Evolutionary conservation across 2,329 filamentous ascomycete genomes (phyloP), one percentile per base, ranked within the genome.

Genomic region (Beauveria rudraprayagi): DNA sequence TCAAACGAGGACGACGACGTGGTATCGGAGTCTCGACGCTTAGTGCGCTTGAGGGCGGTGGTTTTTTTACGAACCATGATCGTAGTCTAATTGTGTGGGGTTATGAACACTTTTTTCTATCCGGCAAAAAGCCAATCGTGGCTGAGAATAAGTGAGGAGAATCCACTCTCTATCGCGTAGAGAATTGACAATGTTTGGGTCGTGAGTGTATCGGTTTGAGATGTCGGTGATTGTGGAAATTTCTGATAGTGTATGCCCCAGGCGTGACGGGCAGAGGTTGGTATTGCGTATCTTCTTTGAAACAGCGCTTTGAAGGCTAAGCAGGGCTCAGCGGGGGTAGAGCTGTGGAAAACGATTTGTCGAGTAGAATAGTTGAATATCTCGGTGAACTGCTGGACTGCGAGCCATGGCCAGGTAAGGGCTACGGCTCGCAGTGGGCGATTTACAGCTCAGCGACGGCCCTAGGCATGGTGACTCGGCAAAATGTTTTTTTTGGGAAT

Each of bases 361-460:
- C 85, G 82, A 86, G 73, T 73, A 66, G 73, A 75, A 83, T 80
- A 78, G 75, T 77, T 77, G 81, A 75, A 72, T 84, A 83, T 80
- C 82, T 91, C 88, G 85, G 80, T 86, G 87, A 88, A 87, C 89
- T 91, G 88, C 85, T 86, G 88, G 88, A 91, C 90, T 92, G 84
- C 86, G 83, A 83, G 83, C 84, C 83, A 81, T 65, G 71, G 67
- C 69, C 63, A 74, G 71, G 53, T 40, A 70, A 71, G 68, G 72
- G 72, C 72, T 76, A 76, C 72, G 77, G 80, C 84, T 86, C 87
- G 87, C 85, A 92, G 89, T 87, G 86, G 86, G 83, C 58, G 78
- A 84, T 91, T 92, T 92, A 95, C 88, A 93, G 90, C 89, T 88
- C 88, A 90, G 86, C 87, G 87, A 89, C 80, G 82, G 87, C 86